Percentiles rank a stretch among this genome's conserved stretches.
phyloP scores from a whole-genome alignment of 2,329 filamentous ascomycete genomes.

The Sclerotinia nivalis region DNA sequence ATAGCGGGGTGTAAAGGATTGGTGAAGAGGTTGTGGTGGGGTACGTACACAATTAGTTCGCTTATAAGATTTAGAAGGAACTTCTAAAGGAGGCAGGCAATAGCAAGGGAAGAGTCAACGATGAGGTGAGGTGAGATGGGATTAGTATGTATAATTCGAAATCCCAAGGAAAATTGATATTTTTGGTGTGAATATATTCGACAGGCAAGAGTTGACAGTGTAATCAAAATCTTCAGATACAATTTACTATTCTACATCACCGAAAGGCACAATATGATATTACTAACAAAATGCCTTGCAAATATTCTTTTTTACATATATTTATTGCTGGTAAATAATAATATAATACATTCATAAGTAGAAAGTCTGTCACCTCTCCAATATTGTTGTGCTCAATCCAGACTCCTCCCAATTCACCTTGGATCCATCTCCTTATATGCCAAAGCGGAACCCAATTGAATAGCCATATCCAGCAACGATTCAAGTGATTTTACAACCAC shows the following conservation, averaged over 20 bases:
- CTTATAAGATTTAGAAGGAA: no score
- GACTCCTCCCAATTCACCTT: slow-evolving; percentile 13
- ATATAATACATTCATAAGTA: slow-evolving; percentile 21
- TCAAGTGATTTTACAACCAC: slow-evolving; percentile 6
- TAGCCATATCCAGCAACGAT: slow-evolving; percentile 24
- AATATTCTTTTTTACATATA: not conserved
- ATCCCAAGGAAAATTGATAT: no score
- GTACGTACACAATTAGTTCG: not conserved
- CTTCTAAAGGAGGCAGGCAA: not conserved
- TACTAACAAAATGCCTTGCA: not conserved
- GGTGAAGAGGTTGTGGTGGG: slow-evolving; percentile 2
- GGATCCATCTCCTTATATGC: slow-evolving; percentile 18
- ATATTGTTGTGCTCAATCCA: not conserved
- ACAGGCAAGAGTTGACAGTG: not conserved
- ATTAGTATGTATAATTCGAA: not conserved
- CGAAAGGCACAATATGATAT: not conserved
- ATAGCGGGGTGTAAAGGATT: not conserved
- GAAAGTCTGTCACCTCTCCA: not conserved
- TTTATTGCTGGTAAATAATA: not conserved
- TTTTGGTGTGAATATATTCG: not conserved
- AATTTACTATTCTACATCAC: not conserved
- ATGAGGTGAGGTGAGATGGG: not conserved
- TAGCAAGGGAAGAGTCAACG: not conserved
- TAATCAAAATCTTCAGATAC: not conserved
- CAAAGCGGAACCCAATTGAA: slow-evolving; percentile 19